Evolutionary conservation across 805 yeast genomes (phyloP).

Genomic region (Cyberlindnera amylophila): DNA sequence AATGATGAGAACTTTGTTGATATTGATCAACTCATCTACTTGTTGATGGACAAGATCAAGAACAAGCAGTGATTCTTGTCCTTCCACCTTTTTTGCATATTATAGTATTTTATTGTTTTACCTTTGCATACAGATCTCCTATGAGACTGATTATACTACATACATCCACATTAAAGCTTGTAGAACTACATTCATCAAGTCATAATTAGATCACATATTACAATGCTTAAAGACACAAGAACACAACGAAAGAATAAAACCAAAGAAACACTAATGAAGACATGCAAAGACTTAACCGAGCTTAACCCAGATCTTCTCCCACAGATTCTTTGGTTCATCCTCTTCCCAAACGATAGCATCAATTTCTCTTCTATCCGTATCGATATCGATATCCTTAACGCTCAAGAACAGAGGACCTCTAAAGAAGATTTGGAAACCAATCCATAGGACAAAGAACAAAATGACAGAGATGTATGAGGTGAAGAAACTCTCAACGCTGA

Average conservation of each 20-base stretch:
- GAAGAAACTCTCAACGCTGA: slow-evolving; percentile 56
- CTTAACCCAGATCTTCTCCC: slow-evolving; percentile 54
- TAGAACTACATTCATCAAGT: no score
- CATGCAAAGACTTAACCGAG: slow-evolving; percentile 25
- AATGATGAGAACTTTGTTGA: slow-evolving; percentile 68
- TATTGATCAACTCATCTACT: slow-evolving; percentile 67
- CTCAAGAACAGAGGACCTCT: slow-evolving; percentile 43
- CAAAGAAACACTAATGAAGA: neutral
- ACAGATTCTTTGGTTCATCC: slow-evolving; percentile 43
- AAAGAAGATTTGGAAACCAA: slow-evolving; percentile 49
- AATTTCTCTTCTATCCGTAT: slow-evolving; percentile 59
- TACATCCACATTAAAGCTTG: no score
- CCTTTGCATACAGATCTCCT: no score
- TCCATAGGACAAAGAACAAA: slow-evolving; percentile 52
- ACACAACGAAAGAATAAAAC: neutral
- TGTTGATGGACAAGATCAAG: slow-evolving; percentile 23
- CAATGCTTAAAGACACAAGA: neutral
- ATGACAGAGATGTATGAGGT: slow-evolving; percentile 70
- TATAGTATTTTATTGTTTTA: no score
- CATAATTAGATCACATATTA: no score
- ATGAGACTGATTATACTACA: no score
- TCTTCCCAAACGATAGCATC: slow-evolving; percentile 61
- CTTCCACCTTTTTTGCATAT: no score
- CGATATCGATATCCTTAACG: slow-evolving; percentile 63
- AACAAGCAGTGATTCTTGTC: slow-evolving; percentile 15